These are phyloP conservation scores for Paecilomyces niveus DNA, from an alignment of 2,329 filamentous ascomycete genomes.

Conservation along the genomic window DNA sequence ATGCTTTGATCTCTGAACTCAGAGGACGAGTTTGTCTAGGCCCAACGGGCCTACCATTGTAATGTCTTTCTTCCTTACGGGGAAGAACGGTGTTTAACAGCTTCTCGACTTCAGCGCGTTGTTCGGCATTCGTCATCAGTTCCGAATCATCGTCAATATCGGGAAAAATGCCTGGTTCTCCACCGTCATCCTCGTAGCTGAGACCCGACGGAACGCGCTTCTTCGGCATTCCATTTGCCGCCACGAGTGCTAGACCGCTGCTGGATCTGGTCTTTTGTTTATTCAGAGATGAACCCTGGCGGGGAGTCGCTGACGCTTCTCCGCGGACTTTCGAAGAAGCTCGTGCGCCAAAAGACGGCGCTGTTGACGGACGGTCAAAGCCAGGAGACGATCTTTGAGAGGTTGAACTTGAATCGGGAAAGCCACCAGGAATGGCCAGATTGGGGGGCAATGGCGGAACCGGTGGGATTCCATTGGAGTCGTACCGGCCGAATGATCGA, in stretches of 20 bases:
- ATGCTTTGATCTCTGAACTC: not conserved
- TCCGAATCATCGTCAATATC: not conserved
- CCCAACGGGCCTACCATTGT: not conserved
- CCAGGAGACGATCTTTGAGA: no score
- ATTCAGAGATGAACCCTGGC: constrained; percentile 20
- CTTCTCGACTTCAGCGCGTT: not conserved
- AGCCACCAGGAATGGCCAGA: constrained; percentile 33
- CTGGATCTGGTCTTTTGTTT: constrained; percentile 29
- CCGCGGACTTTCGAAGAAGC: constrained; percentile 16
- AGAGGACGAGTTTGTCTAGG: not conserved
- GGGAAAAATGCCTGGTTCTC: not conserved
- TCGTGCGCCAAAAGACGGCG: constrained; percentile 18
- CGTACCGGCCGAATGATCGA: constrained; percentile 4
- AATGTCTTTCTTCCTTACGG: not conserved
- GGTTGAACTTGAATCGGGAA: constrained; percentile 8
- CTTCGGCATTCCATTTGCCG: constrained; percentile 5
- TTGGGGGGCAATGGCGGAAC: constrained; percentile 39
- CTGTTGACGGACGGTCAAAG: constrained; percentile 22
- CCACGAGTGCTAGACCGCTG: constrained; percentile 17
- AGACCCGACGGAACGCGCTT: constrained; percentile 9
- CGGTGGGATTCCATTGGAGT: constrained; percentile 34
- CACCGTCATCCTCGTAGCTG: constrained; percentile 1
- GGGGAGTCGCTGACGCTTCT: constrained; percentile 7
- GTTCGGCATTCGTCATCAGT: constrained; percentile 8
- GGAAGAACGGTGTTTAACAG: not conserved